Evolutionary conservation across 2,329 filamentous ascomycete genomes (phyloP), one percentile per base, ranked within the genome.

Genomic region (Fusarium luffae): DNA sequence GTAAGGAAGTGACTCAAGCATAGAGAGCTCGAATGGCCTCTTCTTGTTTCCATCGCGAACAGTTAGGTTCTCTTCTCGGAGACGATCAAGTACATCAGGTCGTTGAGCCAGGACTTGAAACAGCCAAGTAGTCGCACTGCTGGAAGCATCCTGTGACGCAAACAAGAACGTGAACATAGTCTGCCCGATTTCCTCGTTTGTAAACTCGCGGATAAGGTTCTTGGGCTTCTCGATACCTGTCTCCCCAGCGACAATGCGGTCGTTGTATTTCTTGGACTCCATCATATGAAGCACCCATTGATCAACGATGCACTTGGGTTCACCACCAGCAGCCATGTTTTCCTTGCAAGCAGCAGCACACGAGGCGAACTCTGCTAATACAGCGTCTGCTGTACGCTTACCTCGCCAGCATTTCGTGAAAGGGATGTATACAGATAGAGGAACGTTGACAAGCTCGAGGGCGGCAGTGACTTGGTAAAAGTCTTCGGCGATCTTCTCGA

Each of bases 401-500:
- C 92, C 92, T 59, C 89, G 88, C 91, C 92, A 94, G 5, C 87
- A 86, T 82, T 92, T 93, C 57, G 90, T 93, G 79, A 86, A 93
- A 1, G 92, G 92, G 16, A 94, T 79, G 72, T 93, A 92, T 75
- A 94, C 88, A 1, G 82, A 83, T 1, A 84, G 59, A 5, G 92
- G 92, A 74, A 94, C 89, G 80, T 94, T 94, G 82, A 94, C 92
- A 23, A 94, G 85, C 78, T 94, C 92, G 44, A 94, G 85, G 1
- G 92, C 92, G 23, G 89, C 92, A 7, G 92, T 94, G 73, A 92
- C 91, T 63, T 89, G 84, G 79, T 93, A 94, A 79, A 92, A 94
- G 79, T 94, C 92, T 75, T 93, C 89, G 19, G 92, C 90, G 61
- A 94, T 92, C 78, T 86, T 90, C 82, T 92, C 90, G 60, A 94